Percentiles rank a stretch among this genome's conserved stretches.
These are phyloP conservation scores for Chenopodium album DNA, from an alignment of 148 eudicot genomes.

Conservation along the genomic window DNA sequence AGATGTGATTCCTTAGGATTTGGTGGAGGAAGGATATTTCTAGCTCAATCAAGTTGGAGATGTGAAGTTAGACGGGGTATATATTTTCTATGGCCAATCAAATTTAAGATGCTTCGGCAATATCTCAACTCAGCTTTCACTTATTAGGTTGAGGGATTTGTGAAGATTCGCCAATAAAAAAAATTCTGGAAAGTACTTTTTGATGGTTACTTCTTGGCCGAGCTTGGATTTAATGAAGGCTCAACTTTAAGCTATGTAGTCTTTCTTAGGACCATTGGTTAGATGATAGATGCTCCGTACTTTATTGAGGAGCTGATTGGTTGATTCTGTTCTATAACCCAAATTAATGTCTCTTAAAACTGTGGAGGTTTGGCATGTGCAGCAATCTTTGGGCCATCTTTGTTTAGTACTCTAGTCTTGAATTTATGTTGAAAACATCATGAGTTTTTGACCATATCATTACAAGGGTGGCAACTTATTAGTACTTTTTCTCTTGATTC, in stretches of 20 bases:
- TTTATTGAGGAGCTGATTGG: background rate
- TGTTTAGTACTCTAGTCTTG: background rate
- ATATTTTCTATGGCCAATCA: slow-evolving; percentile 6
- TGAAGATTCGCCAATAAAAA: slow-evolving; percentile 2
- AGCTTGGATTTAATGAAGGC: slow-evolving; percentile 13
- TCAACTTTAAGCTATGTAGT: slow-evolving; percentile 11
- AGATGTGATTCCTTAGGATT: slow-evolving; percentile 25
- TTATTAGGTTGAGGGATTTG: slow-evolving; percentile 9
- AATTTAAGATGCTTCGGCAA: slow-evolving; percentile 10
- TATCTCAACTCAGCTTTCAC: slow-evolving; percentile 8
- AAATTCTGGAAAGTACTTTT: background rate
- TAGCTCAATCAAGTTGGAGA: background rate
- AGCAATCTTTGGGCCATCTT: slow-evolving; percentile 2
- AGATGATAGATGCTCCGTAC: background rate
- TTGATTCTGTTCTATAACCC: background rate
- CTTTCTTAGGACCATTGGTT: slow-evolving; percentile 7
- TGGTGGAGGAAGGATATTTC: slow-evolving; percentile 21
- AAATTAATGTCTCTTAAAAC: background rate
- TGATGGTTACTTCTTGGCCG: slow-evolving; percentile 5
- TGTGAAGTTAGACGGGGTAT: background rate
- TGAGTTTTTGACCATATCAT: background rate
- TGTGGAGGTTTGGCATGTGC: background rate
- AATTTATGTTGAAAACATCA: background rate
- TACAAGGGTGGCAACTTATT: background rate
- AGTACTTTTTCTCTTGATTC: background rate